Conservation (phyloP, 805 yeast species). For the Lipomyces sp. region DNA sequence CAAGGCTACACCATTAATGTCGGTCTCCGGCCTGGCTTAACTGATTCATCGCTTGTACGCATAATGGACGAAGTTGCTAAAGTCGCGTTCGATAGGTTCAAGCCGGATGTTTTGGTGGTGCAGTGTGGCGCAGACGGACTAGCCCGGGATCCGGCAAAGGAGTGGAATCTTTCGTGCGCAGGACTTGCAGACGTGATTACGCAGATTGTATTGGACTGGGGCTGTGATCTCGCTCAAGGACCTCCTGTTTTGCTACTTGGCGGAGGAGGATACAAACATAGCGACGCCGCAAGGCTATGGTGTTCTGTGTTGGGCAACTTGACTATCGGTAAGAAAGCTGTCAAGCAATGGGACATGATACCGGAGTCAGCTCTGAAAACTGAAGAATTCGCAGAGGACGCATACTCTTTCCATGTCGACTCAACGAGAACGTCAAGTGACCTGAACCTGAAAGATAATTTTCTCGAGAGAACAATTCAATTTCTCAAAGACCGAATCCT, state of each 20-base stretch:
- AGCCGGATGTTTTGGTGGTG: slow-evolving; percentile 55
- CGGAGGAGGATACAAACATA: slow-evolving; percentile 73
- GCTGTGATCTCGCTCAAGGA: no score
- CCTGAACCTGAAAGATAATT: slow-evolving; percentile 5
- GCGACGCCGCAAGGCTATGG: slow-evolving; percentile 63
- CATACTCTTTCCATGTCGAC: slow-evolving; percentile 12
- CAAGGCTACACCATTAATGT: slow-evolving; percentile 46
- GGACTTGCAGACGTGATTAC: slow-evolving; percentile 46
- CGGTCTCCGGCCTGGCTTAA: slow-evolving; percentile 56
- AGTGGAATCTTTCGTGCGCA: slow-evolving; percentile 64
- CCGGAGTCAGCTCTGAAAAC: slow-evolving; percentile 11
- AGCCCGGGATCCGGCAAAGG: slow-evolving; percentile 56
- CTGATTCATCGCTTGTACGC: slow-evolving; percentile 44
- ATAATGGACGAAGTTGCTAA: slow-evolving; percentile 44
- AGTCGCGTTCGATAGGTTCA: slow-evolving; percentile 42
- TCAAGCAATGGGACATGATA: slow-evolving; percentile 17
- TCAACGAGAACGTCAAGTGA: slow-evolving; percentile 1
- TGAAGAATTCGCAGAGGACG: slow-evolving; percentile 19
- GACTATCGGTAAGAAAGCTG: slow-evolving; percentile 1
- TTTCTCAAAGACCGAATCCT: slow-evolving; percentile 2
- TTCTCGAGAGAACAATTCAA: slow-evolving; percentile 9
- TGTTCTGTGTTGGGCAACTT: slow-evolving; percentile 37
- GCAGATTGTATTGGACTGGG: slow-evolving; percentile 32
- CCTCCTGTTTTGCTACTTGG: slow-evolving; percentile 54
- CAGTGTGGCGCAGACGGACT: slow-evolving; percentile 78